Percentiles rank a stretch among this genome's conserved stretches.
These are phyloP conservation scores for Apiosordaria backusii DNA, from an alignment of 495 filamentous ascomycete species.

Conservation along the genomic window DNA sequence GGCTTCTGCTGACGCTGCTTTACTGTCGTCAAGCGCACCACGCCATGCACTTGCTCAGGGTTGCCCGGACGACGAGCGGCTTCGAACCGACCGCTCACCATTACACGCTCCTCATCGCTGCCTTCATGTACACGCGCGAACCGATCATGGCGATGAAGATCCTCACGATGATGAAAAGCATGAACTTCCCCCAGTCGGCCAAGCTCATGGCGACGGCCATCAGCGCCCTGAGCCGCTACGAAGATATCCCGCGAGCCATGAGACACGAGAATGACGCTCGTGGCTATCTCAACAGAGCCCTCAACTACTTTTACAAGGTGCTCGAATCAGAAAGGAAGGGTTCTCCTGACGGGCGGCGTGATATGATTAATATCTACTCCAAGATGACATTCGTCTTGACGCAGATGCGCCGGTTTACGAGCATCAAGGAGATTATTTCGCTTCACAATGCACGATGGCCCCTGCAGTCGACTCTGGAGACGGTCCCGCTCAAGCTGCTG, in stretches of 20 bases:
- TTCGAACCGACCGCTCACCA: slow-evolving; percentile 63
- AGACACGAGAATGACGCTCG: slow-evolving; percentile 22
- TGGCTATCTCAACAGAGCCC: slow-evolving; percentile 26
- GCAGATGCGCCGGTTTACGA: slow-evolving; percentile 49
- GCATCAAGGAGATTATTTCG: slow-evolving; percentile 55
- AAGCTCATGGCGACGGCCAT: slow-evolving; percentile 33
- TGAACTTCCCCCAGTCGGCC: slow-evolving; percentile 31
- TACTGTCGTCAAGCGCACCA: slow-evolving; percentile 57
- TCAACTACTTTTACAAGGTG: slow-evolving; percentile 25
- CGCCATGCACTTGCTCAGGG: slow-evolving; percentile 62
- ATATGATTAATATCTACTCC: slow-evolving; percentile 52
- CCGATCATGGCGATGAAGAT: slow-evolving; percentile 32
- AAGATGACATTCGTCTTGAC: slow-evolving; percentile 60
- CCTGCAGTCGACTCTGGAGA: slow-evolving; percentile 22
- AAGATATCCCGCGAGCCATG: slow-evolving; percentile 23
- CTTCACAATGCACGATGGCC: slow-evolving; percentile 44
- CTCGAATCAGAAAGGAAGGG: slow-evolving; percentile 13
- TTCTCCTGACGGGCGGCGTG: slow-evolving; percentile 25
- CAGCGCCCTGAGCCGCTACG: slow-evolving; percentile 34
- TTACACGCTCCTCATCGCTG: slow-evolving; percentile 31
- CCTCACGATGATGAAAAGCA: slow-evolving; percentile 34
- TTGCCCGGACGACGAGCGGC: slow-evolving; percentile 54
- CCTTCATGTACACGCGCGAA: slow-evolving; percentile 36
- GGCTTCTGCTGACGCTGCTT: slow-evolving; percentile 67
- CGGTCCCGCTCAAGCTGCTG: slow-evolving; percentile 56